These are phyloP conservation scores for Trametes polyzona DNA, from an alignment of 1,284 basidiomycete genomes.

Conservation along the genomic window DNA sequence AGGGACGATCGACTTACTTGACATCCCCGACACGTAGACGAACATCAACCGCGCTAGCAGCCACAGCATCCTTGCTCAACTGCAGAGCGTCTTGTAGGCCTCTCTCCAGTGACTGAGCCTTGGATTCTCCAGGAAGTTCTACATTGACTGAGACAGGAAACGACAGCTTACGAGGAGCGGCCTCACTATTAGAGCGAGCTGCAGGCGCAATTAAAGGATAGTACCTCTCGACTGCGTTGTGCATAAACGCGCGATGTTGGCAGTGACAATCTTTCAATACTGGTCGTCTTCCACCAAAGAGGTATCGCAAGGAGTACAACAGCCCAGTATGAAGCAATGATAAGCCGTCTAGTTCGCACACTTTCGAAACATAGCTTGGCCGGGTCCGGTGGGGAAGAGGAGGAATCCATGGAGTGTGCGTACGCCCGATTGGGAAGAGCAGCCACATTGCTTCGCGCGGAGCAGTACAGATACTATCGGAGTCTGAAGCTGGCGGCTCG, in stretches of 20 bases:
- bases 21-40: constrained; percentile 1
- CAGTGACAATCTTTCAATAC: constrained; percentile 78
- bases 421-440: neutral
- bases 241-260: constrained; percentile 65
- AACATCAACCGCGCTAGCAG: constrained; percentile 15
- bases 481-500: neutral
- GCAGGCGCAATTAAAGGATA: neutral
- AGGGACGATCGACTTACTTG: constrained; percentile 7
- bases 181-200: neutral
- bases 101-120: constrained; percentile 6
- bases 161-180: constrained; percentile 40
- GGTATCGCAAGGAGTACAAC: constrained; percentile 77
- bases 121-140: constrained; percentile 31
- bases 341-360: constrained; percentile 50
- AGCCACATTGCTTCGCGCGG: constrained; percentile 14
- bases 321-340: constrained; percentile 76
- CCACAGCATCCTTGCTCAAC: constrained; percentile 1
- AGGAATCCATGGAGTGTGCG: constrained; percentile 10
- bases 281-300: constrained; percentile 89
- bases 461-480: neutral
- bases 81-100: constrained; percentile 21
- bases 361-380: constrained; percentile 56
- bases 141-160: constrained; percentile 60
- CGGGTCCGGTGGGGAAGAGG: constrained; percentile 11
- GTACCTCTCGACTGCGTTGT: constrained; percentile 47